Conservation (phyloP, 495 filamentous ascomycete genomes). For the Xylaria curta region DNA sequence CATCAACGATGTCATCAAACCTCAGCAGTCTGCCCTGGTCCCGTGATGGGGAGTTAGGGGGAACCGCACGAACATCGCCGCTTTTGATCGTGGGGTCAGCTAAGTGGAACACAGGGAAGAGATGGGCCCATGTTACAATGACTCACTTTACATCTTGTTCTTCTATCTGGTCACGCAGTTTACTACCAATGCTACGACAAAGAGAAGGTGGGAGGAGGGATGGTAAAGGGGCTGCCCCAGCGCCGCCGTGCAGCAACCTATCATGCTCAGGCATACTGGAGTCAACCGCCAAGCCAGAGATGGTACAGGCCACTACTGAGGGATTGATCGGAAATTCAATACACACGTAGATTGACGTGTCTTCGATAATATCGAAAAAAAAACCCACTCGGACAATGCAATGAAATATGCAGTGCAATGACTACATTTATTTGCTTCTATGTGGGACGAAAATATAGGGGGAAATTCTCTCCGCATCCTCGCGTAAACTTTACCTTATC, state of each 20-base stretch:
- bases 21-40: not conserved
- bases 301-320: not conserved
- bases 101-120: not conserved
- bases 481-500: not conserved
- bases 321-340: not conserved
- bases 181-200: not conserved
- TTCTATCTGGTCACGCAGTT: not conserved
- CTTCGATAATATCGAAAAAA: not conserved
- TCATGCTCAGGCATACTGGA: not conserved
- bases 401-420: not conserved
- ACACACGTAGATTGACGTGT: not conserved
- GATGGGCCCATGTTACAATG: not conserved
- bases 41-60: not conserved
- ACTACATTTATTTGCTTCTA: not conserved
- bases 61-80: not conserved
- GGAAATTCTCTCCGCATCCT: not conserved
- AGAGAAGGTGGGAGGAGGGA: not conserved
- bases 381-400: not conserved
- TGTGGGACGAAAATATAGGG: not conserved
- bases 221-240: not conserved
- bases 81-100: not conserved
- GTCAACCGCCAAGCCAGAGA: not conserved
- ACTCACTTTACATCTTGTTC: not conserved
- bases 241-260: not conserved
- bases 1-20: not conserved